Evolutionary conservation across 2,329 filamentous ascomycete species (phyloP), one percentile per base, ranked within the genome.

Genomic region (Monosporascus cannonballus): DNA sequence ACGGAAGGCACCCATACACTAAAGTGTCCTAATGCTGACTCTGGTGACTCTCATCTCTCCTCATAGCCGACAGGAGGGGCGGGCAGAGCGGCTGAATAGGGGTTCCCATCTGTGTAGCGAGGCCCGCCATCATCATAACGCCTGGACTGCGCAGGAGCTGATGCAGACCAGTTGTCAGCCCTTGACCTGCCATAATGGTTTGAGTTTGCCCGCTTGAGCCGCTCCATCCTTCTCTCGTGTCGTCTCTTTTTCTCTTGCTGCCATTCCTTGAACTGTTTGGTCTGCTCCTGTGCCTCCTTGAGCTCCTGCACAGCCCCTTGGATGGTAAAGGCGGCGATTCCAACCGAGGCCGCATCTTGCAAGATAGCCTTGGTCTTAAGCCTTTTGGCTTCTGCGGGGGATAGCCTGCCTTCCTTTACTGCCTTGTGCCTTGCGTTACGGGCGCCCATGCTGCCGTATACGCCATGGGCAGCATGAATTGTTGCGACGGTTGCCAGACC

Each of bases 381-480:
- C 62, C 81, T 81, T 62, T 74, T 76, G 54, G 79, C 79, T 58
- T 81, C 76, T 48, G 69, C 66, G 6, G 70, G 66, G 54, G 74
- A 78, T 22, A 83, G 66, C n/a, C 71, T 70, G 27, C 80, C 80
- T 59, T 82, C 73, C 45, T 69, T 72, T 50, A 83, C 78, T 42
- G 79, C 80, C 62, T 73, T 77, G 53, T 78, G 74, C 54, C 80
- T 73, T 56, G 70, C 69, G 41, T 76, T 73, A 54, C 79, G 74
- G 69, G 79, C 80, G 65, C 80, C 77, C 76, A 82, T 75, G 67
- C 78, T 82, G 61, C 76, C 70, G 64, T 82, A 83, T 62, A 83
- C 76, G 58, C 72, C 79, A 63, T 83, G 75, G 59, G 77, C 79
- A 59, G 80, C 80, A 66, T 83, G 79, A 60, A 84, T 81, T 59